Evolutionary conservation across 208 protist genomes (phyloP), one percentile per base, ranked within the genome.

Genomic region (Porcisia hertigi): DNA sequence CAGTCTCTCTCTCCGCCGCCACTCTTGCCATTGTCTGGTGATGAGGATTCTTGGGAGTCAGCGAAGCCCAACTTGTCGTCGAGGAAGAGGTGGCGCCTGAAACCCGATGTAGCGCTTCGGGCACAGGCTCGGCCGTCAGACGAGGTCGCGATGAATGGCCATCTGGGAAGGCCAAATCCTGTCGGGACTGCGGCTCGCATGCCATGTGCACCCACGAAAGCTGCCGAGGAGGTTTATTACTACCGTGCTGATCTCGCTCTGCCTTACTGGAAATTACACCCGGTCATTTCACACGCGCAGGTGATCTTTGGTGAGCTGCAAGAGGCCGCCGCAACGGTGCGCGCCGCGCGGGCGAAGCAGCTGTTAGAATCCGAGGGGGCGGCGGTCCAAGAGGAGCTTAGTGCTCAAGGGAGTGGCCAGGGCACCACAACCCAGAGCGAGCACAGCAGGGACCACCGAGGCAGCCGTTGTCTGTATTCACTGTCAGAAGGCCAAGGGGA

Each of bases 261-360:
- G 8, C 74, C 75, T 34, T 88, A 81, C 75, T 88, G 84, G 84
- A 80, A 47, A 18, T 43, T 53, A 36, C 76, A 88, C 60, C 84
- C 84, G 0, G 77, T 88, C 71, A 85, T 77, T 47, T 36, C 30
- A 25, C 52, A 79, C 74, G 84, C 81, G 6, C 77, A 79, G 69
- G 43, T 71, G 62, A 58, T 75, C 5, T 85, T 86, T 54, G 55
- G 59, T 49, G 77, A 84, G 63, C 60, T 88, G 69, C 84, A 86
- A 58, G 53, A 66, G 39, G 47, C 78, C 30, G 84, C 77, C 14
- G 73, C 75, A 43, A 72, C 76, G 72, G 79, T 87, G 57, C 83
- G 83, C 20, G 43, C 76, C 34, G 73, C 72, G n/a, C 78, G 78
- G 55, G 72, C 70, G 53, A 57, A 63, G 69, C 74, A 79, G 55